Evolutionary conservation across 1,284 basidiomycete species (phyloP).

Genomic region (Puccinia novopanici): DNA sequence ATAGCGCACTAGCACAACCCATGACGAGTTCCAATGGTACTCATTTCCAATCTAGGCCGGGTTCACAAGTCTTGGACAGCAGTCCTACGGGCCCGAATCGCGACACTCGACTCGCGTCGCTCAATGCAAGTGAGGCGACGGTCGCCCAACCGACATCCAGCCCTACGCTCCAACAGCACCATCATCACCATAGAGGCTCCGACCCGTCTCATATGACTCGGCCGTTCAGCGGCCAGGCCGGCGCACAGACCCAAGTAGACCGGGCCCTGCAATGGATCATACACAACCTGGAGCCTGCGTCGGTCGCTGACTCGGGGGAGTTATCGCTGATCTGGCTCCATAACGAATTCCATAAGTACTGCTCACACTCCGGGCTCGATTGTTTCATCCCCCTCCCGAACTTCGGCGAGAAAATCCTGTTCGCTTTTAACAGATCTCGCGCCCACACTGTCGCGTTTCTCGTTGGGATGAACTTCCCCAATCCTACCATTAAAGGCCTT

Average conservation of each 20-base stretch:
- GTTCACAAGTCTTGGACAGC: background rate
- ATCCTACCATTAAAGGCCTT: background rate
- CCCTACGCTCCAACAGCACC: background rate
- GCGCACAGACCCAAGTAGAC: background rate
- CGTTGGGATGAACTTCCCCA: background rate
- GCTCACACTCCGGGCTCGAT: background rate
- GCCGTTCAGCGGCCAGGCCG: background rate
- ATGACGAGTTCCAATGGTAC: constrained; percentile 6
- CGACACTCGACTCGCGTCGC: background rate
- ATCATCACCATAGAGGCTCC: background rate
- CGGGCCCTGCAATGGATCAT: background rate
- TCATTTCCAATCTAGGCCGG: background rate
- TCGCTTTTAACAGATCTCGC: background rate
- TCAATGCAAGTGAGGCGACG: background rate
- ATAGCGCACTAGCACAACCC: background rate
- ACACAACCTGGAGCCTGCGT: background rate
- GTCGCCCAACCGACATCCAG: background rate
- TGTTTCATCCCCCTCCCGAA: background rate
- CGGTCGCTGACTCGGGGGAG: background rate
- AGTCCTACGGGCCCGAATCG: background rate
- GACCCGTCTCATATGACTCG: background rate
- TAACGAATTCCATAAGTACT: background rate
- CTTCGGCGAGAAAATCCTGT: background rate
- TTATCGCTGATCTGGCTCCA: background rate
- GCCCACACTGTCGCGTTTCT: background rate